Conservation (phyloP, 495 filamentous ascomycete species). For the Penicillium crystallinum region DNA sequence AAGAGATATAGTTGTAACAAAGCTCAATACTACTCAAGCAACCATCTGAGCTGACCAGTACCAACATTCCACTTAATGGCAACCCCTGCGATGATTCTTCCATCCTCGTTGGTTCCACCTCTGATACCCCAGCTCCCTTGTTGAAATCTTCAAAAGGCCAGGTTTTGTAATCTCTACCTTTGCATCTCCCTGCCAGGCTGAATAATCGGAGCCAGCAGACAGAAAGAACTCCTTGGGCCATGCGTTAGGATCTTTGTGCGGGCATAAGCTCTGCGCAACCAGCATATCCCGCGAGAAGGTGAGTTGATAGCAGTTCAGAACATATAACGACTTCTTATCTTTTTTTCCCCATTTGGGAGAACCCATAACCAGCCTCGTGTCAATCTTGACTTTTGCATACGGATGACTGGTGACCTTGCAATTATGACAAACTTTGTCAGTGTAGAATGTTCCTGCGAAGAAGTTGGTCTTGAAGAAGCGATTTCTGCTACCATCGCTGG, state of each 20-base stretch:
- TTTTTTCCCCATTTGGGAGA: background rate
- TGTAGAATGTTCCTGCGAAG: background rate
- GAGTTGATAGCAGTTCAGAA: background rate
- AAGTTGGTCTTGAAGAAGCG: background rate
- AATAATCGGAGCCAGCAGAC: background rate
- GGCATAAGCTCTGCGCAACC: background rate
- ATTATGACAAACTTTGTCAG: background rate
- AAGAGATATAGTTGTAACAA: no score
- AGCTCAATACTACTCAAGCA: no score
- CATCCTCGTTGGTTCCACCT: conserved; percentile 16
- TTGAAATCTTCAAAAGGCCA: background rate
- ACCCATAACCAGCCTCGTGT: background rate
- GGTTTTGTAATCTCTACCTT: background rate
- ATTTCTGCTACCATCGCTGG: no score
- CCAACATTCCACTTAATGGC: no score
- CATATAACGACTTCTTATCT: background rate
- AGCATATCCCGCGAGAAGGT: background rate
- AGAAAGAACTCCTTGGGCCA: background rate
- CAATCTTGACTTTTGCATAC: background rate
- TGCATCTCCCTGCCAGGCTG: background rate
- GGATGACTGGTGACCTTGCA: background rate
- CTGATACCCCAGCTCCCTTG: background rate
- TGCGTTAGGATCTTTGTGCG: background rate
- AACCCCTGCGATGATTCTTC: background rate
- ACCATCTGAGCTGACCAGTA: no score